phyloP scores from a whole-genome alignment of 164 flowering plant species.

The Vitis riparia region DNA sequence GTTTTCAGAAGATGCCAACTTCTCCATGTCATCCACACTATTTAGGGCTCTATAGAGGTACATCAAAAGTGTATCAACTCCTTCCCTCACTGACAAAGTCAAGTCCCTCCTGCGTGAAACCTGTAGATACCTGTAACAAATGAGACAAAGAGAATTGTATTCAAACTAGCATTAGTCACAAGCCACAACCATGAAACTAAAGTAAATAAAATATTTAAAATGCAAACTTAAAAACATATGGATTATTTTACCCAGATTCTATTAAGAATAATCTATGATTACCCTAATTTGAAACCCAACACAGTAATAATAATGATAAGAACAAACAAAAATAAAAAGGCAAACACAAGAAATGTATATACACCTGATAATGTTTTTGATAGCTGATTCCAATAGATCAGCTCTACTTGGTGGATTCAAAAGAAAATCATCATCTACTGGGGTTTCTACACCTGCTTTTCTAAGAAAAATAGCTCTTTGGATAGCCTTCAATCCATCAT shows the following conservation, averaged over 20 bases:
- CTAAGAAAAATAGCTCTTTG: constrained; percentile 88
- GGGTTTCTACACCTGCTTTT: constrained; percentile 92
- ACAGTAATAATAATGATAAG: not conserved
- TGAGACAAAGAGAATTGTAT: not conserved
- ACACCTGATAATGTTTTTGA: constrained; percentile 82
- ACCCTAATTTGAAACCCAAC: not conserved
- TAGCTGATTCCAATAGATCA: constrained; percentile 80
- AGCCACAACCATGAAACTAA: not conserved
- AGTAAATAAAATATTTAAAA: not conserved
- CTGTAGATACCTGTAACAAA: constrained; percentile 59
- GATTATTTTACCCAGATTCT: no score
- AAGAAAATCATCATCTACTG: constrained; percentile 65
- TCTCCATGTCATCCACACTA: constrained; percentile 81
- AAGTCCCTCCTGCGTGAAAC: constrained; percentile 66
- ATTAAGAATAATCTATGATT: no score
- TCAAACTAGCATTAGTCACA: not conserved
- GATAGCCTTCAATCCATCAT: constrained; percentile 82
- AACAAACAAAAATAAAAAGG: not conserved
- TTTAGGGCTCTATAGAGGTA: constrained; percentile 91
- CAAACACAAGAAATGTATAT: not conserved
- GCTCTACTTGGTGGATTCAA: constrained; percentile 75
- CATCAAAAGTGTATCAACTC: constrained; percentile 94
- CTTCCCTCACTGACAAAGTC: constrained; percentile 63
- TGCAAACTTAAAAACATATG: not conserved
- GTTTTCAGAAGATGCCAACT: constrained; percentile 82